Conservation (phyloP, 768 basidiomycete genomes). For the Strobilomyces echinocephalus region DNA sequence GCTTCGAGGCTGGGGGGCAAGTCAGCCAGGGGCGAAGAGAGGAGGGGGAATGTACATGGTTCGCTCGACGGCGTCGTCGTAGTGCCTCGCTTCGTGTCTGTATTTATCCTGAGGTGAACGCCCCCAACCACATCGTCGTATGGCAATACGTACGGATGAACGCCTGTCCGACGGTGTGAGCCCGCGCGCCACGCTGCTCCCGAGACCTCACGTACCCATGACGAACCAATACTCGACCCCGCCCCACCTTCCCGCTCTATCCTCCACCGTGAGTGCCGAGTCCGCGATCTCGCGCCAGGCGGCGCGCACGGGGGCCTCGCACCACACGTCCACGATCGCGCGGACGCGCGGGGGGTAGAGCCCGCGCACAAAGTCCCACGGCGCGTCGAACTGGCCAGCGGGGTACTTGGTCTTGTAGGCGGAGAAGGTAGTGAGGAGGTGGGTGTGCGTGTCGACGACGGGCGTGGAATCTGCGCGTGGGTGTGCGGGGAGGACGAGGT, state of each 20-base stretch:
- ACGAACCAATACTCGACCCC: conserved; percentile 79
- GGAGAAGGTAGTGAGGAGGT: conserved; percentile 70
- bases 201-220: conserved; percentile 46
- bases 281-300: conserved; percentile 71
- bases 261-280: conserved; percentile 37
- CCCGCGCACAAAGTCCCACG: conserved; percentile 66
- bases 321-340: conserved; percentile 83
- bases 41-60: conserved; percentile 49
- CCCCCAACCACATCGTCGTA: too few species aligned
- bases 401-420: conserved; percentile 61
- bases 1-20: conserved; percentile 52
- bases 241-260: conserved; percentile 51
- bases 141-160: conserved; percentile 58
- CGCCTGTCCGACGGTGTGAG: conserved; percentile 39
- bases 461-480: conserved; percentile 22
- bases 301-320: conserved; percentile 66
- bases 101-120: too few species aligned
- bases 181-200: too few species aligned
- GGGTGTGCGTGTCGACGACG: conserved; percentile 83
- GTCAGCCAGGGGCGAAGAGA: not conserved
- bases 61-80: conserved; percentile 62
- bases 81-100: conserved; percentile 49
- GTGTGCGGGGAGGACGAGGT: conserved; percentile 32
- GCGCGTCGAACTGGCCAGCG: conserved; percentile 44
- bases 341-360: conserved; percentile 55